Evolutionary conservation across 805 yeast genomes (phyloP), one percentile per base, ranked within the genome.

Genomic region (Grigorovia transvaalensis): DNA sequence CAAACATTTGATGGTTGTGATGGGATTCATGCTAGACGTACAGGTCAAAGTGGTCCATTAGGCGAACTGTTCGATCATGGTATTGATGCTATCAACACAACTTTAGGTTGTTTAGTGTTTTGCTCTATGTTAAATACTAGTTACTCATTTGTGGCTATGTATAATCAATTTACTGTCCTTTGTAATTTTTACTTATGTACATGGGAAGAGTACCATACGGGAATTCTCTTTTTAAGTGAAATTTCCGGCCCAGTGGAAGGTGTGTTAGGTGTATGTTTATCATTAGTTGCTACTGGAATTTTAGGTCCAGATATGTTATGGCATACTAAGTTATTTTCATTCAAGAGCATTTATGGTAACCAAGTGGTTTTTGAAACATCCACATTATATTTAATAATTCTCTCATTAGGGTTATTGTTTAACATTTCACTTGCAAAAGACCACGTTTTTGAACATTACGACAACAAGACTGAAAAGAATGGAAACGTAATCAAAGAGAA

Each of bases 171-270:
- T 65, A 88, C 86, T 4, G 73, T 86, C 2, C 74, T 87, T 50
- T 79, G 84, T 55, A 90, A 90, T 67, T 91, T 90, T 66, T 90
- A 89, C 65, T 65, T 87, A 48, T 83, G 95, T 42, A 90, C 97
- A 0, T 90, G 97, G 97, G 98, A 90, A 69, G 96, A 89, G 65
- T 90, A 80, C 66, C 91, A 89, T 64, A 90, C 97, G 0, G 95
- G 88, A 60, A 82, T 81, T 47, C 72, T 90, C 49, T 90, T 76
- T 66, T 72, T 90, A 50, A 81, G 91, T 40, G 82, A 77, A 55
- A 81, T 88, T 60, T 85, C 95, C 13, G 98, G 98, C 0, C 98
- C 98, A 0, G 97, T 91, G 3, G 98, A 90, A 68, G 98, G 98
- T 2, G 86, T 90, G 30, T 64, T 88, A 56, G 74, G 84, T 69